phyloP scores from a whole-genome alignment of 495 filamentous ascomycete genomes.

The Corynascus novoguineensis region DNA sequence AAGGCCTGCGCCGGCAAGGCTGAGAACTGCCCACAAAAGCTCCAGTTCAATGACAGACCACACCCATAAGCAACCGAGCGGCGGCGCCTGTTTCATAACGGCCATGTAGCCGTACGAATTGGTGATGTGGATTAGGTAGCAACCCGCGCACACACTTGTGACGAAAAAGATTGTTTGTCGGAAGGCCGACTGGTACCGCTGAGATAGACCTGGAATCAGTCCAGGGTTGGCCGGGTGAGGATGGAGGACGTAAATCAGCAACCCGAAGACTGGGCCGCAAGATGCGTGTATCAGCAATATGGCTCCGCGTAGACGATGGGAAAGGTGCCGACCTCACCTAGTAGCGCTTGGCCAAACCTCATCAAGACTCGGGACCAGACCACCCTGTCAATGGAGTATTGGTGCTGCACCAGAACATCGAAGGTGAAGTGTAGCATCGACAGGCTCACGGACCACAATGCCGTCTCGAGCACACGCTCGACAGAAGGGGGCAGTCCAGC shows the following conservation, averaged over 20 bases:
- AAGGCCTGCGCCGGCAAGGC: constrained; percentile 51
- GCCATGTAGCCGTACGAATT: constrained; percentile 76
- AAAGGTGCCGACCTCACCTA: constrained; percentile 35
- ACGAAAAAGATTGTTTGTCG: constrained; percentile 59
- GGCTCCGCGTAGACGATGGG: neutral
- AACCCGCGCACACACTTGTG: constrained; percentile 54
- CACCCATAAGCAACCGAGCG: constrained; percentile 86
- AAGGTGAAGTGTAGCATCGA: constrained; percentile 81
- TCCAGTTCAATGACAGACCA: constrained; percentile 88
- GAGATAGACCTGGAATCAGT: constrained; percentile 41
- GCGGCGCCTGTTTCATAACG: constrained; percentile 87
- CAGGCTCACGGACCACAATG: constrained; percentile 67
- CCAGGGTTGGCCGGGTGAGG: constrained; percentile 42
- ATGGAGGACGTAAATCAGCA: constrained; percentile 57
- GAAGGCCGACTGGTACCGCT: constrained; percentile 40
- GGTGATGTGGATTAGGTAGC: constrained; percentile 72
- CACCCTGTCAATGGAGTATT: constrained; percentile 67
- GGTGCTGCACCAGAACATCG: constrained; percentile 84
- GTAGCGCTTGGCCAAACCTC: constrained; percentile 45
- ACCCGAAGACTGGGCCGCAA: constrained; percentile 49
- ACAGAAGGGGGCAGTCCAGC: constrained; percentile 31
- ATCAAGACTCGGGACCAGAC: constrained; percentile 51
- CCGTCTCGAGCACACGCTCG: constrained; percentile 53
- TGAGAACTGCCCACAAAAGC: constrained; percentile 58
- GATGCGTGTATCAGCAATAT: neutral